Evolutionary conservation across 768 basidiomycete genomes (phyloP), one percentile per base, ranked within the genome.

Genomic region (Macrolepiota fuliginosa): DNA sequence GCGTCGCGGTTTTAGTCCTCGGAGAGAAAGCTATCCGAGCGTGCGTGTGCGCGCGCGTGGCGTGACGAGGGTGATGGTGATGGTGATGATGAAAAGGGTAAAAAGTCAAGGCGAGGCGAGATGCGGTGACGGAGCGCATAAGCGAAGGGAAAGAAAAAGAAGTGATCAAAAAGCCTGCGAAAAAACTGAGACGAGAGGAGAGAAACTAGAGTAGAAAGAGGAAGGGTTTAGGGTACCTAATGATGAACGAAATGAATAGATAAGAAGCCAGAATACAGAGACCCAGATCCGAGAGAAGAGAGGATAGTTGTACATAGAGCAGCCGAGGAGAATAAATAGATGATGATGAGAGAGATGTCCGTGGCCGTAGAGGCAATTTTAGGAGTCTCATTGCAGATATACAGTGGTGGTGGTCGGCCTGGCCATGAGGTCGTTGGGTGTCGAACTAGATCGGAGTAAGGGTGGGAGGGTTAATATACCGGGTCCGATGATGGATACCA

Each of bases 321-420:
- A 73, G 69, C 67, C n/a, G 46, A 56, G 42, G 47, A 54, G 55
- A 45, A 61, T 52, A 61, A 47, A 64, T 57, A 57, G 55, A 64
- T 53, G 56, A 32, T 32, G 60, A 64, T 45, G 17, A 29, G 29
- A 50, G 52, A 5, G n/a, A 54, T 40, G 53, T 29, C 59, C 52
- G 45, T 45, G 7, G 12, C 45, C 15, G 35, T 54, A 39, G 24
- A 52, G 37, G 32, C 2, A 37, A 42, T 29, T 59, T 50, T 59
- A 32, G 17, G 58, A 32, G 52, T 54, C 36, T 35, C n/a, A 24
- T n/a, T 27, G 32, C 42, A 29, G 51, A 49, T 32, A 52, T 29
- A 51, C 25, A 25, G 19, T 29, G 22, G 59, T 35, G 13, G 25
- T 29, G 10, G 36, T 56, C 27, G 50, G 29, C 63, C 54, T 56